Evolutionary conservation across 108 stramenopile species (phyloP).

Genomic region (Mediolabrus comicus): DNA sequence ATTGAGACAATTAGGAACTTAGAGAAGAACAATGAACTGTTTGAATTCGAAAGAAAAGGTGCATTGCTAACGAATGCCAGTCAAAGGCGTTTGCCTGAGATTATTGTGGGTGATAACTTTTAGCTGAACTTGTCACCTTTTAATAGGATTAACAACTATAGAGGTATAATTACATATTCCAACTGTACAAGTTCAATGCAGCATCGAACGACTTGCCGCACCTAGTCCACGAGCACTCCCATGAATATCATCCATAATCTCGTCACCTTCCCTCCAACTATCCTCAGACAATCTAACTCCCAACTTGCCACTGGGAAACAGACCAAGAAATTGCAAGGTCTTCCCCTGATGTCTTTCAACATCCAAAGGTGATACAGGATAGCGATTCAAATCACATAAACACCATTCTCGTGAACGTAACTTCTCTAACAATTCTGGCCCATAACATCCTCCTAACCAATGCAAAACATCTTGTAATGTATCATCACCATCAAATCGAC

Average conservation of each 20-base stretch:
- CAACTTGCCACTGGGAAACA: conserved; percentile 79
- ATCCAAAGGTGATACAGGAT: conserved; percentile 52
- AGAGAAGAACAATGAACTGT: conserved; percentile 62
- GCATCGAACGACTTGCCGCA: conserved; percentile 47
- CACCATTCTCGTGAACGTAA: conserved; percentile 68
- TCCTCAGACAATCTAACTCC: conserved; percentile 61
- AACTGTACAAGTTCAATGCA: conserved; percentile 27
- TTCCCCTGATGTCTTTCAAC: conserved; percentile 41
- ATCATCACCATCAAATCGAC: conserved; percentile 86
- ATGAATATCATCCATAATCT: background rate
- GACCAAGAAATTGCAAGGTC: conserved; percentile 77
- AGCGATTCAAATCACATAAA: conserved; percentile 69
- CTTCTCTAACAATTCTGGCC: conserved; percentile 54
- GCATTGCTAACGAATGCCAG: conserved; percentile 3
- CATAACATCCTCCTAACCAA: conserved; percentile 79
- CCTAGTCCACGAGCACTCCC: conserved; percentile 56
- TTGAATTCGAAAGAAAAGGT: conserved; percentile 41
- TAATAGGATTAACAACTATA: background rate
- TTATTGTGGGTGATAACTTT: background rate
- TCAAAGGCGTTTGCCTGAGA: background rate
- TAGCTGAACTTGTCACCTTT: background rate
- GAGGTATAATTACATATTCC: too few species aligned
- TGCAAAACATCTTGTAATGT: conserved; percentile 70
- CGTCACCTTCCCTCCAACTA: conserved; percentile 39
- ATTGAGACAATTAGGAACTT: conserved; percentile 52